phyloP scores from a whole-genome alignment of 768 basidiomycete genomes.

The Termitomyces sp. region DNA sequence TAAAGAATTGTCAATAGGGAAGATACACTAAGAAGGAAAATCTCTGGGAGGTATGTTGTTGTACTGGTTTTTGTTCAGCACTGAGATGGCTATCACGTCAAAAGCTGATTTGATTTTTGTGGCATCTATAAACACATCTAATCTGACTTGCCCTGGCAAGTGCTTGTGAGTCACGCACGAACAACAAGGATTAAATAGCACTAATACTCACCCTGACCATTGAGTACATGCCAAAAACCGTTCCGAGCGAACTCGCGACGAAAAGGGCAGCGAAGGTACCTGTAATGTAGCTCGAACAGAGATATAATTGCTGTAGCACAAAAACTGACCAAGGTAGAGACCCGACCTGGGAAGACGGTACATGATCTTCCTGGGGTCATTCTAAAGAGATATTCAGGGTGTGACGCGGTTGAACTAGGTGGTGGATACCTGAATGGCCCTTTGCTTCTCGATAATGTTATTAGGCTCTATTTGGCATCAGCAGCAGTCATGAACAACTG shows the following conservation, averaged over 20 bases:
- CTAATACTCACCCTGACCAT: conserved; percentile 44
- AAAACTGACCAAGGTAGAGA: conserved; percentile 55
- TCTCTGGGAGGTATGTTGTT: neutral
- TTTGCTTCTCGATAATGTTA: conserved; percentile 60
- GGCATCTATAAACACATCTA: conserved; percentile 10
- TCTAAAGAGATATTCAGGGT: conserved; percentile 21
- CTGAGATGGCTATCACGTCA: neutral
- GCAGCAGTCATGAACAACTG: neutral
- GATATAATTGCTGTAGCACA: neutral
- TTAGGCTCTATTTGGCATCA: conserved; percentile 47
- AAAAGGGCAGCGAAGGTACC: conserved; percentile 52
- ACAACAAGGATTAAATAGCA: neutral
- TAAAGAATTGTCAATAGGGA: neutral
- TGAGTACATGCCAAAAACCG: conserved; percentile 41
- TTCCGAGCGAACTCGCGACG: conserved; percentile 47
- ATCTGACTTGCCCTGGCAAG: conserved; percentile 14
- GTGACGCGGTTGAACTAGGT: conserved; percentile 5
- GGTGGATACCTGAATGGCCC: conserved; percentile 52
- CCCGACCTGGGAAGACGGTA: conserved; percentile 55
- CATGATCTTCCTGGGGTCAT: conserved; percentile 47
- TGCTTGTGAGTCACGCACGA: neutral
- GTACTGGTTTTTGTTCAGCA: neutral
- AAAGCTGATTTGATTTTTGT: conserved; percentile 3
- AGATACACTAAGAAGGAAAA: neutral
- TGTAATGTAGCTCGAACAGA: neutral